These are phyloP conservation scores for Uncinocarpus reesii DNA, from an alignment of 2,329 filamentous ascomycete species.

Conservation along the genomic window DNA sequence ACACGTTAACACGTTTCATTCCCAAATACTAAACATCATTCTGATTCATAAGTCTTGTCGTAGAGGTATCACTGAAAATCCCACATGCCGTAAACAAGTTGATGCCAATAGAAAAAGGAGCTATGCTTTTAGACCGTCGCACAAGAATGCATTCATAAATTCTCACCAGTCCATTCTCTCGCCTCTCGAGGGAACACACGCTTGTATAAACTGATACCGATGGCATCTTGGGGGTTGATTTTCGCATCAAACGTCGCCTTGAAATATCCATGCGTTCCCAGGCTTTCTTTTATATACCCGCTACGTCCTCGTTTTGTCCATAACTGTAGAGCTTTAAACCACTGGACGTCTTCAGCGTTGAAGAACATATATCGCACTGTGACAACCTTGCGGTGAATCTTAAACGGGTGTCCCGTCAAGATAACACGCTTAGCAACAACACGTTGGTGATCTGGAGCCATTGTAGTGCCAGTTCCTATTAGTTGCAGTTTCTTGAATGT, in stretches of 20 bases:
- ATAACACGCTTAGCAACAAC: conserved; percentile 91
- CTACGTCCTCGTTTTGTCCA: conserved; percentile 85
- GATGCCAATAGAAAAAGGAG: not conserved
- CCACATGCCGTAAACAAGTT: not conserved
- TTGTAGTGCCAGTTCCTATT: conserved; percentile 75
- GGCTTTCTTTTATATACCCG: conserved; percentile 84
- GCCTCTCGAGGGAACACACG: conserved; percentile 69
- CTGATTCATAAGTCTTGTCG: conserved; percentile 7
- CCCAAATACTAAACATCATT: not conserved
- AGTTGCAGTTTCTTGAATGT: conserved; percentile 51
- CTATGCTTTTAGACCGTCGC: not conserved
- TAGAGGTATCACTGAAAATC: conserved; percentile 5
- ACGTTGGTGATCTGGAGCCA: conserved; percentile 62
- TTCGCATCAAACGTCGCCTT: conserved; percentile 95
- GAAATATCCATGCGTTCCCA: conserved; percentile 99
- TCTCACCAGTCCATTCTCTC: conserved; percentile 33
- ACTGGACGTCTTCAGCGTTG: conserved; percentile 84
- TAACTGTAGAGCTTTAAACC: conserved; percentile 93
- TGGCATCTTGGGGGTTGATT: conserved; percentile 89
- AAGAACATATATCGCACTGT: conserved; percentile 99
- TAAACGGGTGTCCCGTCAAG: conserved; percentile 90
- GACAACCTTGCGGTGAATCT: conserved; percentile 96
- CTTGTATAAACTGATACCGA: conserved; percentile 85
- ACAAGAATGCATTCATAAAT: not conserved
- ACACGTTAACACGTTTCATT: not conserved